Percentiles rank a stretch among this genome's conserved stretches.
Evolutionary conservation across 805 yeast species (phyloP).

Genomic region (Scheffersomyces lignosus): DNA sequence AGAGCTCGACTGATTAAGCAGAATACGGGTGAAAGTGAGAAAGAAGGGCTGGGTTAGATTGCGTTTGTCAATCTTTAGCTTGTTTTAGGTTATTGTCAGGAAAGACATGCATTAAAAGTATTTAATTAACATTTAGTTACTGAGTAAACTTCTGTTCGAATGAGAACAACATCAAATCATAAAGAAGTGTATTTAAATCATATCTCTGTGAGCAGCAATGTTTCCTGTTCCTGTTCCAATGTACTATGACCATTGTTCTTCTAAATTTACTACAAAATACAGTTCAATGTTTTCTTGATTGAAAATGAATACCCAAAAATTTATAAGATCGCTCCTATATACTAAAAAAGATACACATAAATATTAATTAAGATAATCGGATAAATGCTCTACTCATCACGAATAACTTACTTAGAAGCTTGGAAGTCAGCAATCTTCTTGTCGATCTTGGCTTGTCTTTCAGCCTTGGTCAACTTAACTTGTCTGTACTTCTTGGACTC

Average conservation of each 20-base stretch:
- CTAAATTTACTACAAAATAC: too few species aligned
- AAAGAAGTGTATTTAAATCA: too few species aligned
- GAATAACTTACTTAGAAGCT: conserved; percentile 41
- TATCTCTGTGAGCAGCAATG: too few species aligned
- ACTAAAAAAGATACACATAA: background rate
- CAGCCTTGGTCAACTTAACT: conserved; percentile 84
- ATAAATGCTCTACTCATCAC: background rate
- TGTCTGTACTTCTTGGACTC: conserved; percentile 91
- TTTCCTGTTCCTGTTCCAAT: too few species aligned
- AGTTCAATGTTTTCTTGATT: too few species aligned
- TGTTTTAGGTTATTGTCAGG: background rate
- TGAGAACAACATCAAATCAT: too few species aligned
- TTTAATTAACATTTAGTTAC: too few species aligned
- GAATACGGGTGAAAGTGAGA: conserved; percentile 2
- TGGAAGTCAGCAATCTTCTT: conserved; percentile 93
- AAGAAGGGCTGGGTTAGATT: background rate
- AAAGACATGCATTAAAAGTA: background rate
- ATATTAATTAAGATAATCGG: background rate
- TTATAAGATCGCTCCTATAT: background rate
- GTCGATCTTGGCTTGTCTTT: conserved; percentile 86
- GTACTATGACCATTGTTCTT: too few species aligned
- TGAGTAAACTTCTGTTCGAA: too few species aligned
- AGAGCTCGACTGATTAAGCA: conserved; percentile 56
- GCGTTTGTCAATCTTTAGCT: too few species aligned
- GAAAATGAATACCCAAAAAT: background rate